These are phyloP conservation scores for Sphenostylis stenocarpa DNA, from an alignment of 306 rosid genomes.

Conservation along the genomic window DNA sequence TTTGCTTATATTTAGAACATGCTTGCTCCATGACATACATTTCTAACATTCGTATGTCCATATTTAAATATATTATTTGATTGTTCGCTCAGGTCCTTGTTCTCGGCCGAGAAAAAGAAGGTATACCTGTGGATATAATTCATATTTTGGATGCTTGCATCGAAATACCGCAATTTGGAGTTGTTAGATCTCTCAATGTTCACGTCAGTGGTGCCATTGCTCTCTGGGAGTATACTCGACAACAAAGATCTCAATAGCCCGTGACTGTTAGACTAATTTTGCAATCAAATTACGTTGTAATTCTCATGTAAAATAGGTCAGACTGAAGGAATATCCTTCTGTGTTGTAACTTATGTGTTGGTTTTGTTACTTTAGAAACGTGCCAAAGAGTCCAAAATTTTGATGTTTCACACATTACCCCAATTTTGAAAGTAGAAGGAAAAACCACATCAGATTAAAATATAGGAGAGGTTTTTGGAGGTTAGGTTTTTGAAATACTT, in stretches of 20 bases:
- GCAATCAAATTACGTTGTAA: neutral
- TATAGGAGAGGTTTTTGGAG: neutral
- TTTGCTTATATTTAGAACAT: neutral
- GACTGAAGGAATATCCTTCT: neutral
- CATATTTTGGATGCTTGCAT: conserved; percentile 86
- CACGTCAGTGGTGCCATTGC: conserved; percentile 99
- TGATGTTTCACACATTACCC: neutral
- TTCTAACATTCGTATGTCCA: neutral
- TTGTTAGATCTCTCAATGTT: conserved; percentile 94
- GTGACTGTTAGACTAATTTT: conserved; percentile 16
- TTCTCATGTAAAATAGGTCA: neutral
- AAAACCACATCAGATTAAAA: too few relatives aligned
- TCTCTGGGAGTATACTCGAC: conserved; percentile 95
- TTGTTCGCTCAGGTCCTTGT: conserved; percentile 70
- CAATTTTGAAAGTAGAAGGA: too few relatives aligned
- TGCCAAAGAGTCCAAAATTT: neutral
- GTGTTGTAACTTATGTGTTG: neutral
- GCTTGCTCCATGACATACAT: neutral
- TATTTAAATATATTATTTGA: conserved; percentile 13
- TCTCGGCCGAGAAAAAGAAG: conserved; percentile 96
- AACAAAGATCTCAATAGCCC: conserved; percentile 68
- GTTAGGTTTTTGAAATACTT: neutral
- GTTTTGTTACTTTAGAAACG: neutral
- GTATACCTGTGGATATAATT: conserved; percentile 89
- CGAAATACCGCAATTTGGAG: conserved; percentile 94